Evolutionary conservation across 306 rosid genomes (phyloP), one percentile per base, ranked within the genome.

Genomic region (Geum urbanum): DNA sequence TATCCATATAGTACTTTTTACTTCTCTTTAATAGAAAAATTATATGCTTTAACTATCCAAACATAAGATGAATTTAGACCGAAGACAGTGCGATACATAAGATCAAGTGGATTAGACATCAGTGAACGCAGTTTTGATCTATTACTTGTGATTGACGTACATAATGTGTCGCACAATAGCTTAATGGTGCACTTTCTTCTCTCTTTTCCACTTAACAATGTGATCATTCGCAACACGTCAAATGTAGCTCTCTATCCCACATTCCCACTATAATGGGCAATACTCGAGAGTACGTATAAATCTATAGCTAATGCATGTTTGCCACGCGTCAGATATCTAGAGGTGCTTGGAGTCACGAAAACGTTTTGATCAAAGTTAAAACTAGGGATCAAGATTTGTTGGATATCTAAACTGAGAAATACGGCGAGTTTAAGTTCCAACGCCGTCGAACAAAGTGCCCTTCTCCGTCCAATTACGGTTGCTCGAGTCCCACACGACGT

Each of bases 351-450:
- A 47, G 19, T 51, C 6, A 24, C 24, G 5, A 47, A 48, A 1
- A 9, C 41, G 9, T 16, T 49, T 20, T 27, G 65, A 45, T 50
- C 74, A 4, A 69, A 69, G 71, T 48, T 9, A 3, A 32, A 32
- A 32, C 37, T 32, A 2, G 37, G 37, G 37, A 32, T 32, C 37
- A 32, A 32, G 37, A 32, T 1, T 32, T 32, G 37, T 32, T 32
- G 3, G 37, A 32, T 32, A 2, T 32, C 37, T 32, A 32, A 32
- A 3, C 37, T 32, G 37, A 3, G 37, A 32, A 32, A 32, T 32
- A 32, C 37, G 37, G 37, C 37, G 37, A 32, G 37, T 32, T 70
- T 57, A 64, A 70, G 54, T 70, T 57, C 70, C 77, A 50, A 79
- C 27, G 66, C 12, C 49, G 50, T 66, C 27, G 57, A 47, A 56